Evolutionary conservation across 176 grass and related monocot species (phyloP).

Genomic region (Hsuehochloa calcarea): DNA sequence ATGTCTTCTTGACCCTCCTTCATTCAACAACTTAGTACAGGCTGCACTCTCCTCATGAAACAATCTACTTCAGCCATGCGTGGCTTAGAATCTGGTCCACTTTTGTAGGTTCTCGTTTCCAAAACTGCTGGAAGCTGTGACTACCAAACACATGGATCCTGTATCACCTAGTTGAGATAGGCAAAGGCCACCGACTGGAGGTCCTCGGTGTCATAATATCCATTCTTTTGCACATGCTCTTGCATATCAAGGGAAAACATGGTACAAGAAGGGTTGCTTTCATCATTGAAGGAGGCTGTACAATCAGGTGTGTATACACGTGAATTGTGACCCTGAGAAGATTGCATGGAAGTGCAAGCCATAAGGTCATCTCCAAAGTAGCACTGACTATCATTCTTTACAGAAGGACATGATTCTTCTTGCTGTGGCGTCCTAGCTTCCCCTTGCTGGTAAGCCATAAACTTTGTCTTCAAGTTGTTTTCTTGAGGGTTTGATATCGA

Average conservation of each 20-base stretch:
- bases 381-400: conserved; percentile 47
- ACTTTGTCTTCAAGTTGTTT: conserved; percentile 29
- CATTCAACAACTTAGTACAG: neutral
- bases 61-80: too few relatives aligned
- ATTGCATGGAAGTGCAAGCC: conserved; percentile 32
- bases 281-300: neutral
- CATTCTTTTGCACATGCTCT: conserved; percentile 20
- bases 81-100: conserved; percentile 5
- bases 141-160: neutral
- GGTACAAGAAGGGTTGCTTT: conserved; percentile 34
- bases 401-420: conserved; percentile 5
- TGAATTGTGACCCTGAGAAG: conserved; percentile 42
- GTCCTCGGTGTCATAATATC: conserved; percentile 57
- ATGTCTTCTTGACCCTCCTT: conserved; percentile 9
- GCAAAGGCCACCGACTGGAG: conserved; percentile 67
- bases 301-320: conserved; percentile 27
- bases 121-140: conserved; percentile 17
- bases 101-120: conserved; percentile 29
- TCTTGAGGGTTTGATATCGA: conserved; percentile 40
- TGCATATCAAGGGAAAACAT: too few relatives aligned
- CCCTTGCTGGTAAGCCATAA: conserved; percentile 28
- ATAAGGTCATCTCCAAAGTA: conserved; percentile 33
- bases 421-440: neutral
- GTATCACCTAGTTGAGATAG: conserved; percentile 54
- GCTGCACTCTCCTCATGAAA: neutral